Evolutionary conservation across 352 stramenopile genomes (phyloP), one percentile per base, ranked within the genome.

Genomic region (Pythium brachiatum): DNA sequence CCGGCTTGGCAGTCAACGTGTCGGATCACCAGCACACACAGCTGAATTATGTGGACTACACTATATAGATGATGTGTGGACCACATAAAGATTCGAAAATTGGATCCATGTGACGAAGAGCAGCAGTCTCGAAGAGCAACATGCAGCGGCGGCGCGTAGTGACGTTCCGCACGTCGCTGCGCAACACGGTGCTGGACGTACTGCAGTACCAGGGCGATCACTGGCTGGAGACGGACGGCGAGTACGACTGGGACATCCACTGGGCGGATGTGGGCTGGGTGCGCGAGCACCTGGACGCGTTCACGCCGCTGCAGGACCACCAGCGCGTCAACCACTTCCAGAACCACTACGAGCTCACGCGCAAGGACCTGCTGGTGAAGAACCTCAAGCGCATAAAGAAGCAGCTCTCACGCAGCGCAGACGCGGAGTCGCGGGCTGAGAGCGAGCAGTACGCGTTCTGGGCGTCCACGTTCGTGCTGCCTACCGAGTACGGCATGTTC

Each of bases 291-390:
- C 68, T 89, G 55, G 78, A 90, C 57, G 73, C 73, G 51, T 84
- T 81, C 54, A 86, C 73, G 41, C 78, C 81, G 38, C 63, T 87
- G 60, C 72, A 86, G 53, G 80, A 88, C 55, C 75, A 88, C 41
- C 79, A 97, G 76, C 71, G 84, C 12, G 74, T 98, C 26, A 98
- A 97, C 75, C 92, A 97, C 62, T 98, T 97, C 70, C 86, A 91
- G 52, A 98, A 98, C 70, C 88, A 96, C 68, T 96, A 96, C 58
- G 92, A 98, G 66, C 83, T 98, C 58, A 97, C 87, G 25, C 73
- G 90, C 18, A 98, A 97, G 59, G 88, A 97, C 52, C 57, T 95
- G 34, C 63, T 96, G 18, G 78, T 94, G 20, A 96, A 97, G 70
- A 98, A 98, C 64, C 73, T 98, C 52, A 97, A 98, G 74, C 80